phyloP scores from a whole-genome alignment of 2,329 filamentous ascomycete genomes.

The Trichoderma breve region DNA sequence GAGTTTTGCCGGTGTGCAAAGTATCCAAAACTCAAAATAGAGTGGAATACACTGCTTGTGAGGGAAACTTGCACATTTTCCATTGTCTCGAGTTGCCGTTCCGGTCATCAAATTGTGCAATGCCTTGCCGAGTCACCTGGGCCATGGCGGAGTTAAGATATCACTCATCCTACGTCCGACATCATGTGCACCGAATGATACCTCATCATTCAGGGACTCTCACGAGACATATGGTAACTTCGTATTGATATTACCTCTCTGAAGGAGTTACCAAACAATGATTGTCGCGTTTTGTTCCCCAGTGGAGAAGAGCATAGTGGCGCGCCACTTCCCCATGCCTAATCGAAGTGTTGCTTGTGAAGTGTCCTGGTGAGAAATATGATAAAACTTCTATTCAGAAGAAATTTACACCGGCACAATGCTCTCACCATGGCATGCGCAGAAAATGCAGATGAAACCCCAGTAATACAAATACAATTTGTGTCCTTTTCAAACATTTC shows the following conservation, averaged over 20 bases:
- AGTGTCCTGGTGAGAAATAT: not conserved
- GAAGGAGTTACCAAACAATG: not conserved
- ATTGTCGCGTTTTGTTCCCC: not conserved
- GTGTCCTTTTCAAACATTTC: not conserved
- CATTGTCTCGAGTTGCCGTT: not conserved
- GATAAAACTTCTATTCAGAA: not conserved
- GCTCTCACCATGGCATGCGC: not conserved
- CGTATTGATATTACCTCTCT: not conserved
- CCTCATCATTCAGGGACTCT: not conserved
- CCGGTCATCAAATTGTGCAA: not conserved
- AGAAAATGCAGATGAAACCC: not conserved
- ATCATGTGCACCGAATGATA: not conserved
- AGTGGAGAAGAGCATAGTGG: not conserved
- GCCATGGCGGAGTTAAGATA: not conserved
- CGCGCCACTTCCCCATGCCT: not conserved
- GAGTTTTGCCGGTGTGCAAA: not conserved
- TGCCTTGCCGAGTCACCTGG: not conserved
- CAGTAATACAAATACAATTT: not conserved
- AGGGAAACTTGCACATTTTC: not conserved
- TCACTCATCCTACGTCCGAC: not conserved
- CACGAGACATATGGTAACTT: not conserved
- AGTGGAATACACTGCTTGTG: not conserved
- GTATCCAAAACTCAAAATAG: not conserved
- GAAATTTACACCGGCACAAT: not conserved
- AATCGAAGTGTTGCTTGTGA: not conserved